phyloP scores from a whole-genome alignment of 164 flowering plant species.

The Vitis riparia region DNA sequence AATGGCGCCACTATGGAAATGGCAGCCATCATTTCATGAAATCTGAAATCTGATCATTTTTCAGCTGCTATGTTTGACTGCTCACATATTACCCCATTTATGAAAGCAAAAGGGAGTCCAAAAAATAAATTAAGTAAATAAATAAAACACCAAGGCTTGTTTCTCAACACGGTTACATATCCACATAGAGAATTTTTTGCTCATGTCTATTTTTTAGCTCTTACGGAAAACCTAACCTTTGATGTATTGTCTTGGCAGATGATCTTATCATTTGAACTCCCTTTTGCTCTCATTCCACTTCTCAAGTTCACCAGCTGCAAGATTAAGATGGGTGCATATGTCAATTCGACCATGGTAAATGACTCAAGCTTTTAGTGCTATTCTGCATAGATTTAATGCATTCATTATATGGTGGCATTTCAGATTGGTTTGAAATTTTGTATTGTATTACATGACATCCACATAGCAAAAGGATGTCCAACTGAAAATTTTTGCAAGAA shows the following conservation, averaged over 20 bases:
- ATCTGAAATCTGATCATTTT: too few relatives aligned
- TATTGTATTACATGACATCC: too few relatives aligned
- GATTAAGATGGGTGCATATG: slow-evolving; percentile 82
- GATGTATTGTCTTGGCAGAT: slow-evolving; percentile 50
- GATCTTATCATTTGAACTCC: slow-evolving; percentile 95
- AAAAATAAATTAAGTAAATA: too few relatives aligned
- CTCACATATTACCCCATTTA: too few relatives aligned
- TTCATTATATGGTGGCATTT: too few relatives aligned
- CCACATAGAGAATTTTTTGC: background rate
- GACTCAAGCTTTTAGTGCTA: background rate
- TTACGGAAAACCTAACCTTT: background rate
- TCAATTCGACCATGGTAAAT: slow-evolving; percentile 61
- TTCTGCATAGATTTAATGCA: background rate
- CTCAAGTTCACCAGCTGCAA: slow-evolving; percentile 92
- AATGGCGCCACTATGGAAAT: too few relatives aligned
- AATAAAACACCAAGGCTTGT: background rate
- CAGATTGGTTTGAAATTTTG: too few relatives aligned
- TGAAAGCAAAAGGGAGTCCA: too few relatives aligned
- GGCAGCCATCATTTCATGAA: too few relatives aligned
- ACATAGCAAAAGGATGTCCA: too few relatives aligned
- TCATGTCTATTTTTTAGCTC: background rate
- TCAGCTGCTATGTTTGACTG: too few relatives aligned
- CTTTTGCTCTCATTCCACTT: slow-evolving; percentile 91
- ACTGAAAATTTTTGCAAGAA: too few relatives aligned
- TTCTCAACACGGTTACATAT: background rate